These are phyloP conservation scores for Macrocybe sp. DNA, from an alignment of 1,284 basidiomycete species.

Conservation along the genomic window DNA sequence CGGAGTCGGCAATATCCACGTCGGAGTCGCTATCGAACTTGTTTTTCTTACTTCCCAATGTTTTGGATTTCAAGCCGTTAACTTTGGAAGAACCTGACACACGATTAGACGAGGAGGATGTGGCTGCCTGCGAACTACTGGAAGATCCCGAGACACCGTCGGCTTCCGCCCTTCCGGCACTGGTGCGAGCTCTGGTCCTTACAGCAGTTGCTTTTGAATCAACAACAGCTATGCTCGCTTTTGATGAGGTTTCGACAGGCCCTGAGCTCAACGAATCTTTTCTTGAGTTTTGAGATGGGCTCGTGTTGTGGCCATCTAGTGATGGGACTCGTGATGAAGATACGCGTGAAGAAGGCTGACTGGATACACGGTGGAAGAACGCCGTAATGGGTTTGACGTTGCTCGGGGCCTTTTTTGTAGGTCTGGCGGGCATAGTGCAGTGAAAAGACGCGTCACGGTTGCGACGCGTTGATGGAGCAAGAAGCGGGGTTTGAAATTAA, in stretches of 20 bases:
- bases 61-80: conserved; percentile 8
- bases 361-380: conserved; percentile 27
- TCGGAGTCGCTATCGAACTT: conserved; percentile 32
- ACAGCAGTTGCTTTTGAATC: too few relatives aligned
- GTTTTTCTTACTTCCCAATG: conserved; percentile 22
- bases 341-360: too few relatives aligned
- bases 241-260: conserved; percentile 13
- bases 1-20: conserved; percentile 17
- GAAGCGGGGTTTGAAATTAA: conserved; percentile 4
- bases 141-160: too few relatives aligned
- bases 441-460: conserved; percentile 2
- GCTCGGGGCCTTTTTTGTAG: conserved; percentile 20
- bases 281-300: conserved; percentile 4
- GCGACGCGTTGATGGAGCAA: neutral
- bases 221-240: conserved; percentile 10
- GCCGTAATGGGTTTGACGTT: conserved; percentile 29
- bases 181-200: too few relatives aligned
- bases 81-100: too few relatives aligned
- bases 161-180: too few relatives aligned
- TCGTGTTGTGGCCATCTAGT: conserved; percentile 6
- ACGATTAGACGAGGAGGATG: too few relatives aligned
- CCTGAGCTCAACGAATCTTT: neutral
- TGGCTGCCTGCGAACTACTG: too few relatives aligned
- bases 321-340: too few relatives aligned
- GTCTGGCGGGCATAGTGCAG: conserved; percentile 23